These are phyloP conservation scores for Magnolia kwangsiensis DNA, from an alignment of 164 flowering plant genomes.

Conservation along the genomic window DNA sequence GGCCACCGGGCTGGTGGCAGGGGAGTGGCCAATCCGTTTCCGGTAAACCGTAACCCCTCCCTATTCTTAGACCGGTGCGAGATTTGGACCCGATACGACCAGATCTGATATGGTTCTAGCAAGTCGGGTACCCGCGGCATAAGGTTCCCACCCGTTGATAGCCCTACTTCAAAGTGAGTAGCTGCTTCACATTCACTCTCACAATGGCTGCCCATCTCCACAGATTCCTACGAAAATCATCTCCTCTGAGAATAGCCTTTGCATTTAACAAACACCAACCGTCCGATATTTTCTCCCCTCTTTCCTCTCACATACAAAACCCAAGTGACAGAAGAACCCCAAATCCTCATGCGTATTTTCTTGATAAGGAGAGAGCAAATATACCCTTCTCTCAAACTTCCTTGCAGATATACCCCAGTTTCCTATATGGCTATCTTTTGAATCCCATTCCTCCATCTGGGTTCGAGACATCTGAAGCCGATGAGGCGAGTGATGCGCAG, in stretches of 20 bases:
- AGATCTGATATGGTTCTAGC: no score
- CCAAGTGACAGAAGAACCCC: conserved; percentile 1
- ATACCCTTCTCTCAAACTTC: not conserved
- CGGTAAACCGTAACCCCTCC: no score
- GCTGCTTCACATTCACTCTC: no score
- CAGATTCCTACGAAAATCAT: conserved; percentile 14
- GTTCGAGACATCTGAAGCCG: conserved; percentile 9
- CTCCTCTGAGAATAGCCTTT: conserved; percentile 15
- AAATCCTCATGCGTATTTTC: conserved; percentile 11
- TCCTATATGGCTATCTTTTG: conserved; percentile 29
- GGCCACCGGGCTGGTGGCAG: no score
- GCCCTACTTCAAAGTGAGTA: not conserved
- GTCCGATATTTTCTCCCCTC: not conserved
- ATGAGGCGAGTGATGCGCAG: conserved; percentile 11
- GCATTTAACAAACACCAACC: conserved; percentile 1
- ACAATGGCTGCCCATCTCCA: conserved; percentile 20
- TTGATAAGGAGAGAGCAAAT: not conserved
- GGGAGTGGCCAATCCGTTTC: no score
- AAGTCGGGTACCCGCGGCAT: conserved; percentile 1
- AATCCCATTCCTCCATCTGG: conserved; percentile 25
- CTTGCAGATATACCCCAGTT: conserved; percentile 31
- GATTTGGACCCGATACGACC: no score
- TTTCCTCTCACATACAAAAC: conserved; percentile 4
- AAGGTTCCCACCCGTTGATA: not conserved
- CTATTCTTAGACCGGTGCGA: no score